These are phyloP conservation scores for Hericium erinaceus DNA, from an alignment of 768 basidiomycete species.

Conservation along the genomic window DNA sequence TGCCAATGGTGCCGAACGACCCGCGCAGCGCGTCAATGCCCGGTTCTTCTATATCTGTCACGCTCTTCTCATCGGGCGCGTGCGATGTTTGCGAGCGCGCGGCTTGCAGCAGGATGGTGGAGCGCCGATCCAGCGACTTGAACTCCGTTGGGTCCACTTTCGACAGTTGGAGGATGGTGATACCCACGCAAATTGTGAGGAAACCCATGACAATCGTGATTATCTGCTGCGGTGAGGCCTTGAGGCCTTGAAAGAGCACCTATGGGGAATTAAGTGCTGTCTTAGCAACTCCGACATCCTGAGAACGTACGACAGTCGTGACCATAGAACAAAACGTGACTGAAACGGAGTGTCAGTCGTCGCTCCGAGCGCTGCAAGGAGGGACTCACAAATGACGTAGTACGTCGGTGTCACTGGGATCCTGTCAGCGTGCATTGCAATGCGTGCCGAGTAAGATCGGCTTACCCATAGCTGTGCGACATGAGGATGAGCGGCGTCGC, in stretches of 20 bases:
- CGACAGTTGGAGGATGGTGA: constrained; percentile 92
- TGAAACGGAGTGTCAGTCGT: constrained; percentile 19
- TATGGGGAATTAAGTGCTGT: constrained; percentile 16
- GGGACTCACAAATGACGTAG: constrained; percentile 66
- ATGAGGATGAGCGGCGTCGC: constrained; percentile 9
- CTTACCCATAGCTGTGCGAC: constrained; percentile 52
- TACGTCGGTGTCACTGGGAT: constrained; percentile 73
- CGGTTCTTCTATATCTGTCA: constrained; percentile 70
- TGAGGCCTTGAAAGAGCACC: constrained; percentile 87
- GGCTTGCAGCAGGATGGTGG: constrained; percentile 88
- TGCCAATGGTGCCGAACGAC: constrained; percentile 85
- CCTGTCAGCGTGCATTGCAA: constrained; percentile 16
- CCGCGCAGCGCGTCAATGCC: constrained; percentile 90
- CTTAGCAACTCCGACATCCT: neutral
- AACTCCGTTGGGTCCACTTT: constrained; percentile 83
- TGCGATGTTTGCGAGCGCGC: constrained; percentile 57
- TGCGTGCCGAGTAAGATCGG: constrained; percentile 16
- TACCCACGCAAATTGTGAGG: constrained; percentile 84
- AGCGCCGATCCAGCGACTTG: constrained; percentile 72
- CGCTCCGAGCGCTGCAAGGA: neutral
- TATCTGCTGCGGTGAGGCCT: constrained; percentile 67
- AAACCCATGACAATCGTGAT: constrained; percentile 91
- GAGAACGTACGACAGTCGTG: constrained; percentile 59
- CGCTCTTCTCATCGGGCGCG: constrained; percentile 53
- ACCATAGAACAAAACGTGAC: constrained; percentile 82